phyloP scores from a whole-genome alignment of 192 early-diverging fungal genomes.

The Podila clonocystis region DNA sequence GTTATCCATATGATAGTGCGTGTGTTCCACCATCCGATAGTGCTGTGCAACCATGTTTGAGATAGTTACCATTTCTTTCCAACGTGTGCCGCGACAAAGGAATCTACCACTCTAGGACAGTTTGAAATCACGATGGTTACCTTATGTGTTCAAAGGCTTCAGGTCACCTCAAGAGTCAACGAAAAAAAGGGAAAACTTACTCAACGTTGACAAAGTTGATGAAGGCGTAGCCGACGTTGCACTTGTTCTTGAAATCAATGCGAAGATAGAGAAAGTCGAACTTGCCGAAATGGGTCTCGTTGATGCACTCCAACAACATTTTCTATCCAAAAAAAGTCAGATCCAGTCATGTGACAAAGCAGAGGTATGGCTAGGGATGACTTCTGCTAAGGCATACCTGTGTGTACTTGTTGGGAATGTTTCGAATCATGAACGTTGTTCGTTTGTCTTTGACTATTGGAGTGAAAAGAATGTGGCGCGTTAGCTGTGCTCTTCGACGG shows the following conservation, averaged over 20 bases:
- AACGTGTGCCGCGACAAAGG: conserved; percentile 71
- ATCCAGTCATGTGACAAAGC: not conserved
- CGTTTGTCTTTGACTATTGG: conserved; percentile 65
- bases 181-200: conserved; percentile 36
- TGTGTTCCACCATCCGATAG: too few relatives aligned
- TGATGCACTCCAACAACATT: conserved; percentile 80
- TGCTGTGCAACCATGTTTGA: too few relatives aligned
- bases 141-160: too few relatives aligned
- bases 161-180: not conserved
- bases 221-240: conserved; percentile 88
- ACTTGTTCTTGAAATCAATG: conserved; percentile 91
- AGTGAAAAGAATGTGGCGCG: not conserved
- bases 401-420: conserved; percentile 90
- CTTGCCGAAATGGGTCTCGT: conserved; percentile 71
- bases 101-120: conserved; percentile 60
- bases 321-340: conserved; percentile 50
- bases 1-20: not conserved
- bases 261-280: conserved; percentile 87
- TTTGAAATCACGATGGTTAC: too few relatives aligned
- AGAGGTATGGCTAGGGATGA: not conserved
- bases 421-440: conserved; percentile 88
- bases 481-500: too few relatives aligned
- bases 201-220: conserved; percentile 75
- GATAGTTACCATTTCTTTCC: conserved; percentile 75
- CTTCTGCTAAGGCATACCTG: conserved; percentile 56